phyloP scores from a whole-genome alignment of 2,329 filamentous ascomycete species.

The Hymenoscyphus linearis region DNA sequence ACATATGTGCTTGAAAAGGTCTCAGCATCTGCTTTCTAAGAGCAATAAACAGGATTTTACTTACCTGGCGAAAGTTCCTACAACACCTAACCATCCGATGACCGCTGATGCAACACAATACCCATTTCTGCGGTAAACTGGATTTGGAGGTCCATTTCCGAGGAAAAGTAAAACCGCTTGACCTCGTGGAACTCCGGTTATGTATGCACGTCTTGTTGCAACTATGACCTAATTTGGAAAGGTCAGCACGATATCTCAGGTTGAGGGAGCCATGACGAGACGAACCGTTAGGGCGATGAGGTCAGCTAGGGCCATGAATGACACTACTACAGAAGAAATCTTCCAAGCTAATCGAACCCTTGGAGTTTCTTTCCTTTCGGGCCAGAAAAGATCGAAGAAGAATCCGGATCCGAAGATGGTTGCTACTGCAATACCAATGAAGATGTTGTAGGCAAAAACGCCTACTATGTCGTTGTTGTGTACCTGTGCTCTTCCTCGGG shows the following conservation, averaged over 20 bases:
- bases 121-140: slow-evolving; percentile 43
- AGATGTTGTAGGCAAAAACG: slow-evolving; percentile 52
- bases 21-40: not conserved
- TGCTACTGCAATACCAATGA: slow-evolving; percentile 50
- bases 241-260: not conserved
- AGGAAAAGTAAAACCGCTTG: slow-evolving; percentile 30
- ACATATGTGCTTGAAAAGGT: slow-evolving; percentile 29
- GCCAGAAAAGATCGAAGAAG: slow-evolving; percentile 59
- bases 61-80: slow-evolving; percentile 43
- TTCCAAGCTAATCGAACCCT: slow-evolving; percentile 50
- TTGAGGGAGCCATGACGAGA: not conserved
- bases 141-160: slow-evolving; percentile 35
- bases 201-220: slow-evolving; percentile 40
- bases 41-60: slow-evolving; percentile 3
- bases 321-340: slow-evolving; percentile 44
- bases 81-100: slow-evolving; percentile 47
- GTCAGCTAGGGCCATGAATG: slow-evolving; percentile 41
- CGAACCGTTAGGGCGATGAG: slow-evolving; percentile 43
- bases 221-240: slow-evolving; percentile 37
- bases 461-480: slow-evolving; percentile 53
- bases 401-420: slow-evolving; percentile 54
- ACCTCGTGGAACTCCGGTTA: slow-evolving; percentile 34
- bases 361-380: slow-evolving; percentile 44
- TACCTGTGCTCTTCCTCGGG: slow-evolving; percentile 35
- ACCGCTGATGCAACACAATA: slow-evolving; percentile 46